These are phyloP conservation scores for Wickerhamiella shivajii DNA, from an alignment of 805 yeast species.

Conservation along the genomic window DNA sequence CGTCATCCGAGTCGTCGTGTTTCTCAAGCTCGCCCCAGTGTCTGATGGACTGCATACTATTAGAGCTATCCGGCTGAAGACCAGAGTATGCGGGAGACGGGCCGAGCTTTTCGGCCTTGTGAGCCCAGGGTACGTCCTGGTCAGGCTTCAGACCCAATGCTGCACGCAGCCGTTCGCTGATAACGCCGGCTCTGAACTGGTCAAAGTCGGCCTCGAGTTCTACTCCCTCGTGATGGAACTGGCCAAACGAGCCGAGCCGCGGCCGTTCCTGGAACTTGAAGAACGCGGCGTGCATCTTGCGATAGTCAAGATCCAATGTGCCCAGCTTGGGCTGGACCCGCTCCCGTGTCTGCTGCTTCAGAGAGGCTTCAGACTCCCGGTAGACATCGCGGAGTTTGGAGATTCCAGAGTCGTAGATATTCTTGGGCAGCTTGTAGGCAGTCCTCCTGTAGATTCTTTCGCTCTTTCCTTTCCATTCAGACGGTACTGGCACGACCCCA, in stretches of 20 bases:
- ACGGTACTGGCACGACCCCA: constrained; percentile 63
- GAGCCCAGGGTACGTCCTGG: constrained; percentile 75
- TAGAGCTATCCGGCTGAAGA: too few relatives aligned
- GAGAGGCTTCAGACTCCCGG: constrained; percentile 29
- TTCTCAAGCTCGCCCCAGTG: too few relatives aligned
- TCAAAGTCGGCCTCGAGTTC: constrained; percentile 34
- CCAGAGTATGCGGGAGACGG: too few relatives aligned
- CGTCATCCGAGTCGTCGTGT: too few relatives aligned
- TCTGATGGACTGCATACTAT: too few relatives aligned
- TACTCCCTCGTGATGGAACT: constrained; percentile 64
- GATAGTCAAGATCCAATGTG: constrained; percentile 70
- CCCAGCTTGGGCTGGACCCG: constrained; percentile 85
- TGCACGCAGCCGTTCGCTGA: constrained; percentile 44
- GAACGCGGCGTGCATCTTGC: constrained; percentile 69
- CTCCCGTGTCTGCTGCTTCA: constrained; percentile 65
- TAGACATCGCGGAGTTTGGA: constrained; percentile 64
- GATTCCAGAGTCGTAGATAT: constrained; percentile 71
- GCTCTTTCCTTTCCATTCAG: constrained; percentile 68
- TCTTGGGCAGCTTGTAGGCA: constrained; percentile 62
- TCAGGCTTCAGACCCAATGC: constrained; percentile 56
- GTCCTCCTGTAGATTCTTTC: constrained; percentile 41
- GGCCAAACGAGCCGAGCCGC: constrained; percentile 54
- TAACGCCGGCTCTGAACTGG: constrained; percentile 47
- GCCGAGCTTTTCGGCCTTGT: too few relatives aligned
- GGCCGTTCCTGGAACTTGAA: constrained; percentile 73